Conservation (phyloP, 2,329 filamentous ascomycete species). For the Dothideomycetes sp. region DNA sequence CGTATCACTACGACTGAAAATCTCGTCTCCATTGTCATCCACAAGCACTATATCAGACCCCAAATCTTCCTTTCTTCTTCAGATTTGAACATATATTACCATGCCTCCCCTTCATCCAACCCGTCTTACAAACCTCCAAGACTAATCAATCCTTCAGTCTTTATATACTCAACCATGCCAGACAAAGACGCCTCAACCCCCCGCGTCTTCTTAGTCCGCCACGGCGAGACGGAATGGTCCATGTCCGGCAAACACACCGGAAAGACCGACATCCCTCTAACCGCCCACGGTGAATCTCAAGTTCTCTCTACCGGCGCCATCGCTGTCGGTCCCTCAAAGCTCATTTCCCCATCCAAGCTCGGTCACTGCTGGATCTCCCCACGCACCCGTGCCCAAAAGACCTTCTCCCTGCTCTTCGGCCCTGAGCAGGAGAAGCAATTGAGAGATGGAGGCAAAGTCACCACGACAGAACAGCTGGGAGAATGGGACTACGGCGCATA, state of each 20-base stretch:
- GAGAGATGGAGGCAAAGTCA: slow-evolving; percentile 34
- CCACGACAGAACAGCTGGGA: slow-evolving; percentile 42
- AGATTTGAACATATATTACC: too few relatives aligned
- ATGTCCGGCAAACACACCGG: slow-evolving; percentile 73
- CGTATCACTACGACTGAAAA: too few relatives aligned
- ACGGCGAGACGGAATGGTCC: slow-evolving; percentile 95
- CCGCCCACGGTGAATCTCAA: slow-evolving; percentile 56
- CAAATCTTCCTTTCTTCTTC: too few relatives aligned
- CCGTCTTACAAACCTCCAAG: too few relatives aligned
- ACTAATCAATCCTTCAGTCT: too few relatives aligned
- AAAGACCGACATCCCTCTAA: slow-evolving; percentile 73
- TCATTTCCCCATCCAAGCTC: slow-evolving; percentile 75
- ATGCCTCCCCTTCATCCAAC: too few relatives aligned
- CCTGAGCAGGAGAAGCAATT: slow-evolving; percentile 39
- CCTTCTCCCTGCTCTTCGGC: slow-evolving; percentile 65
- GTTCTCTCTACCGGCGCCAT: slow-evolving; percentile 65
- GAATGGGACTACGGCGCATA: slow-evolving; percentile 57
- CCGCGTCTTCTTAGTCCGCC: slow-evolving; percentile 52
- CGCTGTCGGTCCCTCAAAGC: slow-evolving; percentile 69
- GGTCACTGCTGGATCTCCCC: slow-evolving; percentile 69
- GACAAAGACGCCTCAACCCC: slow-evolving; percentile 34
- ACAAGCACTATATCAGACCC: too few relatives aligned
- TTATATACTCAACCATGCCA: slow-evolving; percentile 20
- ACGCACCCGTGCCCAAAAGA: slow-evolving; percentile 72
- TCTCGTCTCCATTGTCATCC: too few relatives aligned